These are phyloP conservation scores for Fusarium piperis DNA, from an alignment of 2,329 filamentous ascomycete genomes.

Conservation along the genomic window DNA sequence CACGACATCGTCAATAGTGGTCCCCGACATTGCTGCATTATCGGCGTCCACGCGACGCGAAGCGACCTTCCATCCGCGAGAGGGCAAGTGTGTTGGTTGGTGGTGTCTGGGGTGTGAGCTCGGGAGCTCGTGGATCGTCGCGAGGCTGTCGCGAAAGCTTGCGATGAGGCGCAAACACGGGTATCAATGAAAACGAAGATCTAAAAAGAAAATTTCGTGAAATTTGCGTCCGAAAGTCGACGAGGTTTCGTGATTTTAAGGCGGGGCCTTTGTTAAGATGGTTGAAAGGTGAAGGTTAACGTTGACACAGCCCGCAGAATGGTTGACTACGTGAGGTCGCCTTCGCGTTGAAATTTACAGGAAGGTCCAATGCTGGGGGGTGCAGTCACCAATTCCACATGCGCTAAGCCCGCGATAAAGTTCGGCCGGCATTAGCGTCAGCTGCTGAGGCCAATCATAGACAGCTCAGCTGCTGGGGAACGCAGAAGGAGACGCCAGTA, in stretches of 20 bases:
- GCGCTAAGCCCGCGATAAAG: slow-evolving; percentile 52
- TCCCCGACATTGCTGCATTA: slow-evolving; percentile 68
- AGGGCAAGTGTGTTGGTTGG: slow-evolving; percentile 30
- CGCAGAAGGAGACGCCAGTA: not conserved
- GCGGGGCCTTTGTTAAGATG: not conserved
- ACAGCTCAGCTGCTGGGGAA: not conserved
- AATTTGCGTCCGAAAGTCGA: not conserved
- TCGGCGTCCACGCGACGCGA: slow-evolving; percentile 51
- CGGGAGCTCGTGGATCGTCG: slow-evolving; percentile 34
- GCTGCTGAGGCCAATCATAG: not conserved
- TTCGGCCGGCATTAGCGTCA: slow-evolving; percentile 46
- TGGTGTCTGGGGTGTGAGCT: slow-evolving; percentile 29
- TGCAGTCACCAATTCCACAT: slow-evolving; percentile 52
- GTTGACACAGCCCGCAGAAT: slow-evolving; percentile 12
- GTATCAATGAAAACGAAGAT: not conserved
- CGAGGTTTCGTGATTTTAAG: not conserved
- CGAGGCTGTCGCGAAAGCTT: slow-evolving; percentile 36
- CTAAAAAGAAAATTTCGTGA: not conserved
- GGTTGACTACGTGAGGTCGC: slow-evolving; percentile 34
- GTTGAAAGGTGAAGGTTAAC: not conserved
- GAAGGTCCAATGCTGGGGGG: slow-evolving; percentile 51
- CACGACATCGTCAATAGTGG: slow-evolving; percentile 70
- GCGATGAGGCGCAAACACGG: slow-evolving; percentile 7
- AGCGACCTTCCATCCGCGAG: slow-evolving; percentile 49
- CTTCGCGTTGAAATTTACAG: slow-evolving; percentile 53